phyloP scores from a whole-genome alignment of 805 yeast genomes.

The Metschnikowia cerradonensis region DNA sequence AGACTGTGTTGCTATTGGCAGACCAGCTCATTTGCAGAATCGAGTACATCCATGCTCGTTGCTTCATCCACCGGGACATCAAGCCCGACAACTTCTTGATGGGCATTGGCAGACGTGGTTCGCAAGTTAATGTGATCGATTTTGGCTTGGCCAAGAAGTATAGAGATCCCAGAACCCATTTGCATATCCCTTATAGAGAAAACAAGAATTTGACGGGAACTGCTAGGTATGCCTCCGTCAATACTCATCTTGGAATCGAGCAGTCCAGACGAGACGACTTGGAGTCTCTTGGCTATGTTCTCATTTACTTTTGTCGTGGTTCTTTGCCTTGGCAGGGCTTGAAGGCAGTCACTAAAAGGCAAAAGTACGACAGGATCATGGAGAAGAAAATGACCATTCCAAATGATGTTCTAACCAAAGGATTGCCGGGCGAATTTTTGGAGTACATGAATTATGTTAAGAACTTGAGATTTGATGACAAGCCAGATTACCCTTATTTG shows the following conservation, averaged over 20 bases:
- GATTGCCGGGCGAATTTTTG: constrained; percentile 86
- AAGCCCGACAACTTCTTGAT: constrained; percentile 80
- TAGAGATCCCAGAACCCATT: constrained; percentile 89
- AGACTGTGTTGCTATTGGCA: constrained; percentile 88
- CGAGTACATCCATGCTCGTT: constrained; percentile 92
- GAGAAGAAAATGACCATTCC: constrained; percentile 23
- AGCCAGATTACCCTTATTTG: constrained; percentile 88
- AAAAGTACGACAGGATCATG: constrained; percentile 22
- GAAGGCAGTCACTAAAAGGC: constrained; percentile 22
- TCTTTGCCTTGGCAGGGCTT: constrained; percentile 23
- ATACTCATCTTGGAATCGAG: constrained; percentile 22
- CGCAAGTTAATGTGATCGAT: constrained; percentile 90
- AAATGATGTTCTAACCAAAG: constrained; percentile 33
- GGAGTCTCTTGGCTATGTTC: constrained; percentile 21
- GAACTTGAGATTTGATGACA: constrained; percentile 89
- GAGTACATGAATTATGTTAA: constrained; percentile 86
- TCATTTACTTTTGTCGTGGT: constrained; percentile 21
- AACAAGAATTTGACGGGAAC: constrained; percentile 22
- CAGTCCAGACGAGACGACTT: constrained; percentile 21
- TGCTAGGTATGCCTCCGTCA: constrained; percentile 21
- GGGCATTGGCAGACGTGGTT: constrained; percentile 93
- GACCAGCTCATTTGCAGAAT: constrained; percentile 92
- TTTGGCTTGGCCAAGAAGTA: constrained; percentile 92
- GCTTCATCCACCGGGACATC: constrained; percentile 82
- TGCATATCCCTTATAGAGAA: constrained; percentile 68